Evolutionary conservation across 768 basidiomycete genomes (phyloP).

Genomic region (Clathrus columnatus): DNA sequence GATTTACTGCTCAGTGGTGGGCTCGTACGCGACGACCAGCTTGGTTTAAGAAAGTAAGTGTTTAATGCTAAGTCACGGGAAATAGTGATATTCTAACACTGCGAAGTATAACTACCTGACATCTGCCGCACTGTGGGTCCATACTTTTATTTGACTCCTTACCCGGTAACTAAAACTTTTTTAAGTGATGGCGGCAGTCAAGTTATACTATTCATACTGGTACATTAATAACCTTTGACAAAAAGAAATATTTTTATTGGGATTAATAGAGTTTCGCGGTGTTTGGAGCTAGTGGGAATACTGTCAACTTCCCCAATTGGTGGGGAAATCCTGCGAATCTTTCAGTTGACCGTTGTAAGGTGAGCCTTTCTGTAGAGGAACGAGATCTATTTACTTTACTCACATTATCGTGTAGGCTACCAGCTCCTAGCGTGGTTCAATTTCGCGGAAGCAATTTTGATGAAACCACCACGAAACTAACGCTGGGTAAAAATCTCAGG

Average conservation of each 20-base stretch:
- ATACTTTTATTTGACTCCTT: background rate
- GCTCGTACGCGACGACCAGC: conserved; percentile 32
- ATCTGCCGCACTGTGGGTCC: conserved; percentile 31
- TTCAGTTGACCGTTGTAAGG: conserved; percentile 17
- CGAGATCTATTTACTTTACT: no score
- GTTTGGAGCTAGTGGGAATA: conserved; percentile 34
- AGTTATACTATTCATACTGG: conserved; percentile 41
- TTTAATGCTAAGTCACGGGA: background rate
- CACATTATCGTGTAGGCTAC: no score
- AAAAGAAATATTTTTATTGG: background rate
- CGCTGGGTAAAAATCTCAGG: no score
- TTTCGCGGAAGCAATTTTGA: no score
- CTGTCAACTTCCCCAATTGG: conserved; percentile 39
- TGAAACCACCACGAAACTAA: no score
- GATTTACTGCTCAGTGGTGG: conserved; percentile 41
- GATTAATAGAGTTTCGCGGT: conserved; percentile 23
- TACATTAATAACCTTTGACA: conserved; percentile 23
- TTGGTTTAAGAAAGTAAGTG: conserved; percentile 39
- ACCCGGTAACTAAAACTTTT: background rate
- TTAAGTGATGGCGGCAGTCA: conserved; percentile 35
- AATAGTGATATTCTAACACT: background rate
- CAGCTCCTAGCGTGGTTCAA: no score
- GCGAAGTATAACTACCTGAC: conserved; percentile 35
- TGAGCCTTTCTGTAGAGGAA: no score
- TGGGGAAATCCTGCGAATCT: conserved; percentile 25